phyloP scores from a whole-genome alignment of 2,329 filamentous ascomycete genomes.

The Alternaria sp. region DNA sequence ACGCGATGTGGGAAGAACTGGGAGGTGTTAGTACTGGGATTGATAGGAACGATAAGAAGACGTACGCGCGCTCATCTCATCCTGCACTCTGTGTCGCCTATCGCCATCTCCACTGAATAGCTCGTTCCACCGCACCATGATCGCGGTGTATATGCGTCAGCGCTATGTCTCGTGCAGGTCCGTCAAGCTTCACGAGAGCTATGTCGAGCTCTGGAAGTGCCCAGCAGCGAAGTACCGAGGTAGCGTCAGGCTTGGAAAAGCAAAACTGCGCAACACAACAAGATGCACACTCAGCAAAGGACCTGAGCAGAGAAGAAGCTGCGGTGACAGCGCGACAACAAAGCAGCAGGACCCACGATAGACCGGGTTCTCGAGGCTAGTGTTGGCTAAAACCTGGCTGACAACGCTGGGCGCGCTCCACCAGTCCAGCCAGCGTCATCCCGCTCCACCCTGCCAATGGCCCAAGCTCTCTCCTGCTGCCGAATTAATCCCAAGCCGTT shows the following conservation, averaged over 20 bases:
- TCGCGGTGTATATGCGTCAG: too few species aligned
- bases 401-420: slow-evolving; percentile 4
- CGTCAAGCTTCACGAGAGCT: neutral
- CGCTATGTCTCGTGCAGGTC: neutral
- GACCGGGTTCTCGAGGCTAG: slow-evolving; percentile 4
- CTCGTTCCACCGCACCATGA: slow-evolving; percentile 50
- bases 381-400: slow-evolving; percentile 23
- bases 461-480: slow-evolving; percentile 15
- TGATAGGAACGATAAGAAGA: slow-evolving; percentile 5
- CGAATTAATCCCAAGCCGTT: neutral
- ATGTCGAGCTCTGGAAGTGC: neutral
- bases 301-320: neutral
- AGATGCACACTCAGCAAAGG: neutral
- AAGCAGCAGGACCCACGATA: slow-evolving; percentile 3
- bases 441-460: slow-evolving; percentile 14
- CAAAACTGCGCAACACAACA: neutral
- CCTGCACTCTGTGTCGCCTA: slow-evolving; percentile 47
- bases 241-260: neutral
- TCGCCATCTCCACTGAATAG: slow-evolving; percentile 49
- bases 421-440: slow-evolving; percentile 20
- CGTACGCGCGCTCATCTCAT: slow-evolving; percentile 52
- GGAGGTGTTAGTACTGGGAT: slow-evolving; percentile 8
- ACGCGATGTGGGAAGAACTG: slow-evolving; percentile 70
- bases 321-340: slow-evolving; percentile 2
- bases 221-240: neutral